phyloP scores from a whole-genome alignment of 345 rosid genomes.

The Firmiana major region DNA sequence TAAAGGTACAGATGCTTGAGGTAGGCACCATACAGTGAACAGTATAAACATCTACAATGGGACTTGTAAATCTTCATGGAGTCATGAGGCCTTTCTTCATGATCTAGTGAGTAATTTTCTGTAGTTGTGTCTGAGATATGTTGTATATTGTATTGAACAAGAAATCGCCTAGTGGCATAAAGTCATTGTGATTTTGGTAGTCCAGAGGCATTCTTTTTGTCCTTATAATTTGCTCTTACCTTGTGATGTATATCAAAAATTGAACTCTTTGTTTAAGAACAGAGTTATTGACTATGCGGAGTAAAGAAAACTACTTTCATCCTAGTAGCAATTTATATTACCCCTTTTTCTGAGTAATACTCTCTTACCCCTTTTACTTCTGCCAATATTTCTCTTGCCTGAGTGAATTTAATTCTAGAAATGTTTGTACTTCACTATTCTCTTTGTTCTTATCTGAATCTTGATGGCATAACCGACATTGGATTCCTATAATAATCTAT shows the following conservation, averaged over 20 bases:
- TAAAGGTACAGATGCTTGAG: conserved; percentile 33
- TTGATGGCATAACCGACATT: no score
- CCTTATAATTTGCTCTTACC: conserved; percentile 17
- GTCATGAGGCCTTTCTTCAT: conserved; percentile 11
- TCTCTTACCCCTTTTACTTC: background rate
- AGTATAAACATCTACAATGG: background rate
- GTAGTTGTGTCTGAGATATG: conserved; percentile 22
- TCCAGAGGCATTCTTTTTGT: conserved; percentile 43
- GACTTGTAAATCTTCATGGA: conserved; percentile 14
- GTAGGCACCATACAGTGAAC: conserved; percentile 12
- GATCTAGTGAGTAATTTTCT: conserved; percentile 7
- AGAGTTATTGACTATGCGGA: conserved; percentile 26
- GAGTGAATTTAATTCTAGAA: no score
- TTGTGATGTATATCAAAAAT: conserved; percentile 33
- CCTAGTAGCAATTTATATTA: background rate
- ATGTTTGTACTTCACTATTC: no score
- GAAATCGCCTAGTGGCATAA: conserved; percentile 30
- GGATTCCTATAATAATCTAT: no score
- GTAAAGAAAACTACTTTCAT: conserved; percentile 15
- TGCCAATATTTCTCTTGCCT: background rate
- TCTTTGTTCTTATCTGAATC: no score
- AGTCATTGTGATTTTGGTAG: conserved; percentile 52
- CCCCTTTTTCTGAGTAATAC: background rate
- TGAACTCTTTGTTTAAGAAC: conserved; percentile 25
- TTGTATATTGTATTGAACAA: conserved; percentile 38